Percentiles rank a stretch among this genome's conserved stretches.
phyloP scores from a whole-genome alignment of 768 basidiomycete genomes.

The Coprinopsis cinerea region DNA sequence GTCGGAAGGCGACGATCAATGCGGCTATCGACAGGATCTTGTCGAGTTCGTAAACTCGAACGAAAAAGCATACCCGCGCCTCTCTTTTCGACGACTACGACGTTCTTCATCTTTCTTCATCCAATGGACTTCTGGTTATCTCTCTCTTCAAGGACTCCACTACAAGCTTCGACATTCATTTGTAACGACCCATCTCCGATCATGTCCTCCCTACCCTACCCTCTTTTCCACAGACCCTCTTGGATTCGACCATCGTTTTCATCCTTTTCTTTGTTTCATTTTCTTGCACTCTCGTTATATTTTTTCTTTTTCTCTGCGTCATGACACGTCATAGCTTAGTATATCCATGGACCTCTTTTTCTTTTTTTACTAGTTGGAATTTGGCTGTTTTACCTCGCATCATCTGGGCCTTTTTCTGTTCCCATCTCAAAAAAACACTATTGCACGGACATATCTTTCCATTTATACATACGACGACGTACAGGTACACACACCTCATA shows the following conservation, averaged over 20 bases:
- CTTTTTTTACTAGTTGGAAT: too few relatives aligned
- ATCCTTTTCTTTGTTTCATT: too few relatives aligned
- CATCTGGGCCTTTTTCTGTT: background rate
- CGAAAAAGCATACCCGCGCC: background rate
- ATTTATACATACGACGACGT: background rate
- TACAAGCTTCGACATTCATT: background rate
- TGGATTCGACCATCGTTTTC: too few relatives aligned
- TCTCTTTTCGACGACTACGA: too few relatives aligned
- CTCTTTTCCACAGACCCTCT: background rate
- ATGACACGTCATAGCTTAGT: too few relatives aligned
- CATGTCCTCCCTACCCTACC: background rate
- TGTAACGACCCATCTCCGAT: background rate
- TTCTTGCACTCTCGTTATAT: too few relatives aligned
- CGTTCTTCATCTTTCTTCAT: background rate
- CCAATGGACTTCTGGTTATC: background rate
- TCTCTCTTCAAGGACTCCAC: background rate
- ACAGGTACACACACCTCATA: background rate
- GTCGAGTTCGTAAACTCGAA: slow-evolving; percentile 34
- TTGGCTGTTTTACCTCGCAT: too few relatives aligned
- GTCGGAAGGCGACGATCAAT: slow-evolving; percentile 71
- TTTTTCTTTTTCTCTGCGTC: too few relatives aligned
- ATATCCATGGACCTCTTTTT: too few relatives aligned
- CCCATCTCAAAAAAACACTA: background rate
- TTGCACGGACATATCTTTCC: background rate
- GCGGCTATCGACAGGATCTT: slow-evolving; percentile 69